phyloP scores from a whole-genome alignment of 352 stramenopile species.

The Phytophthora sp. region DNA sequence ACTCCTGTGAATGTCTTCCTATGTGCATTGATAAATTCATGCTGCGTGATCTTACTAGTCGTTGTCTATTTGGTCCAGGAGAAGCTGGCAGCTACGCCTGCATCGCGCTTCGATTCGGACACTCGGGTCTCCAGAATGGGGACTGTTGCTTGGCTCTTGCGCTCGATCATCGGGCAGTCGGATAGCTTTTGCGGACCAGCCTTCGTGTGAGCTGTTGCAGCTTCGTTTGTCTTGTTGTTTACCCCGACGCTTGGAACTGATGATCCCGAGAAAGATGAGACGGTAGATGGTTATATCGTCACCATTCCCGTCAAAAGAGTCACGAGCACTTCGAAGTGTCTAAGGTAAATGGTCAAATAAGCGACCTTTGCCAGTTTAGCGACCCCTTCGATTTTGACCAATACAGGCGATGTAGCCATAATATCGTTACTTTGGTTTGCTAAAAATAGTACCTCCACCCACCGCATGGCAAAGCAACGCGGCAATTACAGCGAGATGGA shows the following conservation, averaged over 20 bases:
- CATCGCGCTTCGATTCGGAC: conserved; percentile 29
- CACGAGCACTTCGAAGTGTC: too few species aligned
- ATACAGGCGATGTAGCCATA: too few species aligned
- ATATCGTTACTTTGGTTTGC: too few species aligned
- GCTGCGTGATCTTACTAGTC: background rate
- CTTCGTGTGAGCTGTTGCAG: background rate
- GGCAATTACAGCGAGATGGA: too few species aligned
- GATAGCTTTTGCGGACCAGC: background rate
- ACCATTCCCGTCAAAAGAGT: conserved; percentile 13
- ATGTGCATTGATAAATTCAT: background rate
- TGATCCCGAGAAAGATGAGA: conserved; percentile 13
- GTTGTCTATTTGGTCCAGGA: conserved; percentile 19
- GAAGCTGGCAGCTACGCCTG: conserved; percentile 6
- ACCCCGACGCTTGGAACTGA: conserved; percentile 2
- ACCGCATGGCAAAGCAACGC: too few species aligned
- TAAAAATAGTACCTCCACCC: too few species aligned
- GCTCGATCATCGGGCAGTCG: conserved; percentile 55
- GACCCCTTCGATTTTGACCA: too few species aligned
- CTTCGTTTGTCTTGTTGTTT: background rate
- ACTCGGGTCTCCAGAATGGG: conserved; percentile 37
- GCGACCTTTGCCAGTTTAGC: too few species aligned
- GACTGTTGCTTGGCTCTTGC: conserved; percentile 36
- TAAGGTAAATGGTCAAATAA: too few species aligned
- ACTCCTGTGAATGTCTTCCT: too few species aligned
- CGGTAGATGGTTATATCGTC: conserved; percentile 15